Evolutionary conservation across 2,329 filamentous ascomycete species (phyloP).

Genomic region (Pseudonectria buxi): DNA sequence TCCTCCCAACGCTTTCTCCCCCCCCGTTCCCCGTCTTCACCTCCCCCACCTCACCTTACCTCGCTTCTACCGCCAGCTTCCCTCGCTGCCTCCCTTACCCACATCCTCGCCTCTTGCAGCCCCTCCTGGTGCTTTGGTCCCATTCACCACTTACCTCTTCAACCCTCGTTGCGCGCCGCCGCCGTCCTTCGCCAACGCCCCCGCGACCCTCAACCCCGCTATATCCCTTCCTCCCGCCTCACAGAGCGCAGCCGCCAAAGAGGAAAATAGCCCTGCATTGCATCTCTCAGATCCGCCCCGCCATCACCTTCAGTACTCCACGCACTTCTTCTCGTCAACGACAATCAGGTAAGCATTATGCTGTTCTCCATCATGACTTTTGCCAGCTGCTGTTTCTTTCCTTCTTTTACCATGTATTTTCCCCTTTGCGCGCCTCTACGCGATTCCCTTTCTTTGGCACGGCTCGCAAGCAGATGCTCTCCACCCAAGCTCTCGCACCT

Average conservation of each 20-base stretch:
- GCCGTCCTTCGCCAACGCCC: slow-evolving; percentile 14
- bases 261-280: slow-evolving; percentile 21
- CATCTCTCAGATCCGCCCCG: slow-evolving; percentile 17
- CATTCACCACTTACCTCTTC: slow-evolving; percentile 17
- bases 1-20: background rate
- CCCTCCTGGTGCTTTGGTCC: slow-evolving; percentile 16
- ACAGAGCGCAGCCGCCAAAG: slow-evolving; percentile 18
- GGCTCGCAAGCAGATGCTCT: slow-evolving; percentile 5
- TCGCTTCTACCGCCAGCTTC: too few species aligned
- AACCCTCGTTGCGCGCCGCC: slow-evolving; percentile 14
- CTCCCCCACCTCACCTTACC: slow-evolving; percentile 26
- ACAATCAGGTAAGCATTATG: slow-evolving; percentile 15
- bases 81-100: slow-evolving; percentile 17
- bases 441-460: slow-evolving; percentile 1
- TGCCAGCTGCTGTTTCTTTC: background rate
- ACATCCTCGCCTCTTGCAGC: slow-evolving; percentile 17
- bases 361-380: background rate
- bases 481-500: background rate
- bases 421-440: background rate
- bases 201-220: slow-evolving; percentile 28
- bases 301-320: slow-evolving; percentile 15
- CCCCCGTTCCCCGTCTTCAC: slow-evolving; percentile 15
- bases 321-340: slow-evolving; percentile 16
- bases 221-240: slow-evolving; percentile 21
- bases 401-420: background rate